phyloP scores from a whole-genome alignment of 805 yeast species.

The Tetrapisispora pingtungensis region DNA sequence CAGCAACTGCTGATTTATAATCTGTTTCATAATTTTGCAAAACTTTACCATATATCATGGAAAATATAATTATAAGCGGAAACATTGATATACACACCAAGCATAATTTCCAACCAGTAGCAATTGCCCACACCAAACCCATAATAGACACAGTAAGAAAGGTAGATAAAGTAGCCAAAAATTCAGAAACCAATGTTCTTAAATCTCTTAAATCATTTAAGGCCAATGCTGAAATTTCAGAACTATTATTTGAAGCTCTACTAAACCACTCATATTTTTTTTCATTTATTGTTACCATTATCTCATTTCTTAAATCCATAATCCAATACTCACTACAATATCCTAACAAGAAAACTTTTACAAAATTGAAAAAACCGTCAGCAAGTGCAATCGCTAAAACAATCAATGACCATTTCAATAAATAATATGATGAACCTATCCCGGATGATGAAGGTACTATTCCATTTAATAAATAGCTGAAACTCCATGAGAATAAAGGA shows the following conservation, averaged over 20 bases:
- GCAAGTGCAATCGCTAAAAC: slow-evolving; percentile 51
- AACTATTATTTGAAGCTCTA: slow-evolving; percentile 31
- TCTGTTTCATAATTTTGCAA: slow-evolving; percentile 46
- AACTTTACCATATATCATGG: slow-evolving; percentile 42
- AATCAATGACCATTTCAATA: slow-evolving; percentile 57
- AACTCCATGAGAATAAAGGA: slow-evolving; percentile 71
- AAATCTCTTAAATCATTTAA: slow-evolving; percentile 78
- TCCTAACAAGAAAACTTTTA: slow-evolving; percentile 41
- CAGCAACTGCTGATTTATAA: slow-evolving; percentile 49
- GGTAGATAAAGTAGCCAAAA: slow-evolving; percentile 44
- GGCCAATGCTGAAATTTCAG: slow-evolving; percentile 53
- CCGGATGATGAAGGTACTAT: slow-evolving; percentile 40
- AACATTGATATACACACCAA: slow-evolving; percentile 70
- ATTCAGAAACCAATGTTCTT: slow-evolving; percentile 53
- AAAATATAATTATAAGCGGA: slow-evolving; percentile 47
- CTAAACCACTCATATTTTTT: slow-evolving; percentile 50
- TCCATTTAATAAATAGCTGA: slow-evolving; percentile 58
- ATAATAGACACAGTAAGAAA: slow-evolving; percentile 43
- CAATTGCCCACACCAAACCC: slow-evolving; percentile 72
- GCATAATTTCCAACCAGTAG: slow-evolving; percentile 77
- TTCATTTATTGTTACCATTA: slow-evolving; percentile 39
- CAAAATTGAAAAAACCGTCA: slow-evolving; percentile 51
- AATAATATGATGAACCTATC: slow-evolving; percentile 21
- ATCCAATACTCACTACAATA: slow-evolving; percentile 64
- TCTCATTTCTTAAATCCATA: slow-evolving; percentile 37